phyloP scores from a whole-genome alignment of 1,139 yeast genomes.

The Diutina siamensis region DNA sequence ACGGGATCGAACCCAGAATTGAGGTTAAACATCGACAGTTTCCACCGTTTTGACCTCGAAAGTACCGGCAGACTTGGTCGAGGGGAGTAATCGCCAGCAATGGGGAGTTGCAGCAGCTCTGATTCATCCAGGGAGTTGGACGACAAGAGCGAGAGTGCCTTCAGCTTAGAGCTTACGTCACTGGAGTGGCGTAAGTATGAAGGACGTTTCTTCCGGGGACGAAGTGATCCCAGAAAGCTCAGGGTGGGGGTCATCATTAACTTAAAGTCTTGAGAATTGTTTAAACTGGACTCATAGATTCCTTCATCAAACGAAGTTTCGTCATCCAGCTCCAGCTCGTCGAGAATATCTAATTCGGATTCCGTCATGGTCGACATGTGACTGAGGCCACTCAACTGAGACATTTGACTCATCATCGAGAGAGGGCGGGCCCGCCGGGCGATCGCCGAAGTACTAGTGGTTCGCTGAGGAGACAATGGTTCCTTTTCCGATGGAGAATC shows the following conservation, averaged over 20 bases:
- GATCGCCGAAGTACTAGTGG: not conserved
- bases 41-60: not conserved
- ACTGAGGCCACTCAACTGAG: conserved; percentile 43
- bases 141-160: not conserved
- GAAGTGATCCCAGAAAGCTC: not conserved
- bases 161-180: not conserved
- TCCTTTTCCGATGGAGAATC: not conserved
- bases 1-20: not conserved
- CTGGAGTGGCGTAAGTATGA: not conserved
- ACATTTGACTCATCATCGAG: conserved; percentile 54
- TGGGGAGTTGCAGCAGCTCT: not conserved
- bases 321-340: conserved; percentile 37
- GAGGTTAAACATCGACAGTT: not conserved
- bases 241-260: not conserved
- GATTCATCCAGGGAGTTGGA: conserved; percentile 3
- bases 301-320: conserved; percentile 19
- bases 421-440: conserved; percentile 38
- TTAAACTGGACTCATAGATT: conserved; percentile 14
- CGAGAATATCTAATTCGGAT: conserved; percentile 29
- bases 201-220: not conserved
- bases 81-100: not conserved
- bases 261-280: conserved; percentile 9
- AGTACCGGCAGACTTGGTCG: conserved; percentile 4
- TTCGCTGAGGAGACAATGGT: not conserved
- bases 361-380: conserved; percentile 44